Evolutionary conservation across 306 rosid genomes (phyloP).

Genomic region (Dalbergia oliveri): DNA sequence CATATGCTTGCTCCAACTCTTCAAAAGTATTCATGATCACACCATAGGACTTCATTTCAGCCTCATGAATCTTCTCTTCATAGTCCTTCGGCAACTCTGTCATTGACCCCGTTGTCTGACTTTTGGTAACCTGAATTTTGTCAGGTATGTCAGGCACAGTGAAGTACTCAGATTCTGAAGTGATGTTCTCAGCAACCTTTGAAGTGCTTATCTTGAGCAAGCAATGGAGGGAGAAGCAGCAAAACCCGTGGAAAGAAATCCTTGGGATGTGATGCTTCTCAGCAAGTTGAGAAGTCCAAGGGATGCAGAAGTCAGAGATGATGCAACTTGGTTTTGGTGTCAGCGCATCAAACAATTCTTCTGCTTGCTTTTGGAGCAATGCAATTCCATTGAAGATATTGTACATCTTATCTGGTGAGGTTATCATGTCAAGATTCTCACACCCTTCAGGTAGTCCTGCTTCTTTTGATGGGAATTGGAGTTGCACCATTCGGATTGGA

Average conservation of each 20-base stretch:
- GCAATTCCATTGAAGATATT: constrained; percentile 33
- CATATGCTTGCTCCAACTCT: constrained; percentile 61
- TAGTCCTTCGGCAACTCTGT: neutral
- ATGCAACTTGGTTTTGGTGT: constrained; percentile 63
- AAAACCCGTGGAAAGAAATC: constrained; percentile 55
- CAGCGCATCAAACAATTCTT: constrained; percentile 44
- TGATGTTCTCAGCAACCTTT: constrained; percentile 44
- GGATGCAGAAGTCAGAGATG: constrained; percentile 60
- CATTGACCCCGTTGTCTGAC: neutral
- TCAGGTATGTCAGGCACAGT: constrained; percentile 50
- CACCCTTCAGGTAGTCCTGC: constrained; percentile 65
- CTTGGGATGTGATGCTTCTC: constrained; percentile 57
- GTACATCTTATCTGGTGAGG: neutral
- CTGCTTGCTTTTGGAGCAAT: constrained; percentile 51
- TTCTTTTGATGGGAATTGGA: constrained; percentile 47
- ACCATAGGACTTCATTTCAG: constrained; percentile 53
- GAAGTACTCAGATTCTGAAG: constrained; percentile 46
- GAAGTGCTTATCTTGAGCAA: neutral
- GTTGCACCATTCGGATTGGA: constrained; percentile 18
- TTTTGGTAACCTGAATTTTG: constrained; percentile 46
- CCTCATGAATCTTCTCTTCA: neutral
- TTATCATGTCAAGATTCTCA: constrained; percentile 59
- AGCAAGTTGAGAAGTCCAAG: constrained; percentile 64
- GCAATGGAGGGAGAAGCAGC: constrained; percentile 54
- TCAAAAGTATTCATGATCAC: constrained; percentile 57